Conservation (phyloP, 1,284 basidiomycete genomes). For the Pseudozyma sp. region DNA sequence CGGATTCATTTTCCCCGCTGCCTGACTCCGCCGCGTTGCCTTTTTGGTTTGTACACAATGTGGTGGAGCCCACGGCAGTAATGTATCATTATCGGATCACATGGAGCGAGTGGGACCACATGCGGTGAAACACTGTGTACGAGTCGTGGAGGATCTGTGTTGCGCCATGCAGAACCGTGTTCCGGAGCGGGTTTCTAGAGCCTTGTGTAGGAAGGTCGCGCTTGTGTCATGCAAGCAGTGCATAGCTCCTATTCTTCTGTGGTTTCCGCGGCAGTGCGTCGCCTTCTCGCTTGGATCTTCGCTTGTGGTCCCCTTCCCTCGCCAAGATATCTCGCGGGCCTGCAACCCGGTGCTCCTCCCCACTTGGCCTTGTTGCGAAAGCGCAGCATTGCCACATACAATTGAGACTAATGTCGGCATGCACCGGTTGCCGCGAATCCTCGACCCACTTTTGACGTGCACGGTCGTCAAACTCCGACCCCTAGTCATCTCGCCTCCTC, state of each 20-base stretch:
- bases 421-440: not conserved
- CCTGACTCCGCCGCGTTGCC: not conserved
- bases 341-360: not conserved
- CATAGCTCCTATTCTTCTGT: not conserved
- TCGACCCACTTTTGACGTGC: not conserved
- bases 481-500: not conserved
- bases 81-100: too few species aligned
- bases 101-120: too few species aligned
- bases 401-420: not conserved
- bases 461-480: not conserved
- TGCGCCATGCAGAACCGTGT: too few species aligned
- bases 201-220: too few species aligned
- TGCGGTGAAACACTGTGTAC: too few species aligned
- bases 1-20: conserved; percentile 2
- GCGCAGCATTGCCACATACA: not conserved
- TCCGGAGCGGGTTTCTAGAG: too few species aligned
- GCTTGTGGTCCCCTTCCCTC: not conserved
- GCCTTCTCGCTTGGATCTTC: conserved; percentile 10
- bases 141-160: too few species aligned
- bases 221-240: not conserved
- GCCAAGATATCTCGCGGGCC: not conserved
- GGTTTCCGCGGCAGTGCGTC: conserved; percentile 9
- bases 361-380: not conserved
- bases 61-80: too few species aligned
- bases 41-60: too few species aligned